Evolutionary conservation across 768 basidiomycete genomes (phyloP).

Genomic region (Termitomyces eurrhizus): DNA sequence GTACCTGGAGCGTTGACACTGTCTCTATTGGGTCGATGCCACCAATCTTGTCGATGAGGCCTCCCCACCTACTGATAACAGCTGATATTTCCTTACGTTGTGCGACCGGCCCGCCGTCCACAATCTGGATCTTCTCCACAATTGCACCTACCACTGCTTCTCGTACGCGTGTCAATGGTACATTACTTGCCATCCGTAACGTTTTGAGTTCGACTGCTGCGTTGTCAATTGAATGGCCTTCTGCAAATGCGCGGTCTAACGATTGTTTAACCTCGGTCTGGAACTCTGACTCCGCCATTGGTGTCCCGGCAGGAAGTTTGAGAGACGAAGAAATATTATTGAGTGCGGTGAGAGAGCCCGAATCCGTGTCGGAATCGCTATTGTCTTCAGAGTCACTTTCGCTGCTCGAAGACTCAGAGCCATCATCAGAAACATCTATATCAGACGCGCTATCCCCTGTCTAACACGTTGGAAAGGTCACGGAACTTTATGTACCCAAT

Average conservation of each 20-base stretch:
- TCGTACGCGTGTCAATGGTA: conserved; percentile 77
- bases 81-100: conserved; percentile 64
- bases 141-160: conserved; percentile 88
- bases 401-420: conserved; percentile 52
- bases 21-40: conserved; percentile 83
- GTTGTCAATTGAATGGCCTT: conserved; percentile 89
- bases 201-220: conserved; percentile 94
- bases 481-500: not conserved
- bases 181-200: conserved; percentile 94
- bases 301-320: conserved; percentile 32
- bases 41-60: conserved; percentile 74
- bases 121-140: conserved; percentile 65
- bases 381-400: conserved; percentile 41
- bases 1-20: conserved; percentile 72
- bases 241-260: conserved; percentile 87
- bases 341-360: conserved; percentile 37
- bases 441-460: conserved; percentile 64
- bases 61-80: conserved; percentile 78
- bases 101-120: conserved; percentile 47
- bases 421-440: conserved; percentile 56
- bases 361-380: conserved; percentile 33
- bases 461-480: not conserved
- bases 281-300: conserved; percentile 66
- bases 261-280: conserved; percentile 73
- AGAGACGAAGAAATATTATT: conserved; percentile 46